phyloP scores from a whole-genome alignment of 2,329 filamentous ascomycete genomes.

The Diplodia scrobiculata region DNA sequence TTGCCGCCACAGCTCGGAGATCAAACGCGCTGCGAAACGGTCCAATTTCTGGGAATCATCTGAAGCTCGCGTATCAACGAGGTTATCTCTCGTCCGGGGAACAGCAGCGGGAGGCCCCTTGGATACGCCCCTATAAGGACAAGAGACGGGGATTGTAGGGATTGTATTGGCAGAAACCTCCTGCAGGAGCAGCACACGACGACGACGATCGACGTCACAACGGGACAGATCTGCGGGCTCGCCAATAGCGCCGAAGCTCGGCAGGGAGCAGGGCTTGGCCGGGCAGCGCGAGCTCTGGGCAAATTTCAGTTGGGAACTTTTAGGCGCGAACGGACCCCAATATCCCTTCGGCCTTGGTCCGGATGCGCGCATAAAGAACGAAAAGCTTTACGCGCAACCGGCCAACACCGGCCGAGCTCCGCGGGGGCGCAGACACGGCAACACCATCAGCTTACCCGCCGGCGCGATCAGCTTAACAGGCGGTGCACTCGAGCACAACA shows the following conservation, averaged over 20 bases:
- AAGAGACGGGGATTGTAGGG: not conserved
- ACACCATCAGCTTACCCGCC: conserved; percentile 6
- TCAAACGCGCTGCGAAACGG: conserved; percentile 10
- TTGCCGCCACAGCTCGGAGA: conserved; percentile 12
- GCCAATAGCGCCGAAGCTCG: conserved; percentile 8
- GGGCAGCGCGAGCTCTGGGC: not conserved
- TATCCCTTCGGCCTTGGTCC: conserved; percentile 14
- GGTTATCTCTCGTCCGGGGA: conserved; percentile 20
- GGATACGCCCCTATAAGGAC: conserved; percentile 11
- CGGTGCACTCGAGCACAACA: not conserved
- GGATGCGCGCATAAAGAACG: not conserved
- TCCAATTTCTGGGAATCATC: not conserved
- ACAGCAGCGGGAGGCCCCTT: not conserved
- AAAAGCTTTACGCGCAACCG: not conserved
- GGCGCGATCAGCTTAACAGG: not conserved
- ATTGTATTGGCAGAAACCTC: conserved; percentile 9
- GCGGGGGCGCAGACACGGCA: not conserved
- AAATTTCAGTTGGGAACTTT: conserved; percentile 25
- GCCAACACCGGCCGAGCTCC: not conserved
- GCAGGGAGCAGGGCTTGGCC: conserved; percentile 5
- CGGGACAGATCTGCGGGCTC: not conserved
- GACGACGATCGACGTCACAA: conserved; percentile 3
- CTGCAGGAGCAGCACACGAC: not conserved
- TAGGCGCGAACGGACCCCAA: conserved; percentile 21
- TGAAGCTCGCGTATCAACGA: not conserved